Evolutionary conservation across 371 early-diverging fungal species (phyloP).

Genomic region (Rhizopus sp.): DNA sequence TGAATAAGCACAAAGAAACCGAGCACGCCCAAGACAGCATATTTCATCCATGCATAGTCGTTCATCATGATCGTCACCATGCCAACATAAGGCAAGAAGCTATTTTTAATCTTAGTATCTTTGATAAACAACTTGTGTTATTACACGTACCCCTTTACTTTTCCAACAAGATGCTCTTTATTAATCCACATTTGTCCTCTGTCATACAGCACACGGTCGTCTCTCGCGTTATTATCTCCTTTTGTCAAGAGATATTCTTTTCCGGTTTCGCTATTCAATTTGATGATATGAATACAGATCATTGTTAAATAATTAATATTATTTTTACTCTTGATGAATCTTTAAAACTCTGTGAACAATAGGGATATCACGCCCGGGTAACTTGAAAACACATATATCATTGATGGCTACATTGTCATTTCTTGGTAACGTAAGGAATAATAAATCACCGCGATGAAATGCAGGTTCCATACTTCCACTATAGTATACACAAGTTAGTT

Average conservation of each 20-base stretch:
- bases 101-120: conserved; percentile 23
- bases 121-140: conserved; percentile 34
- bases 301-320: background rate
- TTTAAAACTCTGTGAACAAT: conserved; percentile 98
- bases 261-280: conserved; percentile 53
- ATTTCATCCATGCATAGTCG: conserved; percentile 92
- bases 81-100: conserved; percentile 92
- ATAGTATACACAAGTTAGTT: background rate
- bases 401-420: conserved; percentile 80
- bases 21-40: conserved; percentile 75
- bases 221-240: conserved; percentile 96
- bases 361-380: conserved; percentile 91
- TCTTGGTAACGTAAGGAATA: conserved; percentile 79
- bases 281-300: background rate
- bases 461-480: conserved; percentile 99
- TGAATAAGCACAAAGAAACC: conserved; percentile 72
- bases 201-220: conserved; percentile 96
- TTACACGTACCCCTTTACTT: conserved; percentile 74
- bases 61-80: conserved; percentile 96
- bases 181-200: conserved; percentile 89
- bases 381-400: conserved; percentile 97
- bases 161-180: conserved; percentile 85
- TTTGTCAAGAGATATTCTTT: conserved; percentile 94
- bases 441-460: conserved; percentile 96
- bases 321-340: conserved; percentile 75